Conservation (phyloP, 139 green algal species). For the Chloropicon primus region DNA sequence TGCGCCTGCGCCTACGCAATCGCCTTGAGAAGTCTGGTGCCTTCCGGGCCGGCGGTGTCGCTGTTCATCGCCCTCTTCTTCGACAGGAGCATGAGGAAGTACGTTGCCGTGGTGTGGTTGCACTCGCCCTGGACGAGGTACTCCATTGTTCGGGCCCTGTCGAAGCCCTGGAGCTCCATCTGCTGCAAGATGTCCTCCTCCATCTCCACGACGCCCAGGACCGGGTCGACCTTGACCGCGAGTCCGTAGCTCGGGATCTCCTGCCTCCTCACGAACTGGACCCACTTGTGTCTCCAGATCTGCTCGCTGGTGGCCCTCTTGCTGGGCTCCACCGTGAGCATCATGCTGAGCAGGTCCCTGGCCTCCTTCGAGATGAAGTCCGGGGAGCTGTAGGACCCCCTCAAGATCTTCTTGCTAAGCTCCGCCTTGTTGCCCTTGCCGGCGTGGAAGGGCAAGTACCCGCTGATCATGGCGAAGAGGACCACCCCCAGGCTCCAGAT, state of each 20-base stretch:
- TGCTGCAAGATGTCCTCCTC: conserved; percentile 8
- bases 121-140: conserved; percentile 23
- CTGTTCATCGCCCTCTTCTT: background rate
- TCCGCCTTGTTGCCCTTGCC: conserved; percentile 35
- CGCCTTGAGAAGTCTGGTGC: too few relatives aligned
- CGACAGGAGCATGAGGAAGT: conserved; percentile 31
- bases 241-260: conserved; percentile 17
- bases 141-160: conserved; percentile 4
- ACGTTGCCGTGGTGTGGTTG: conserved; percentile 38
- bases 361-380: conserved; percentile 20
- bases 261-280: conserved; percentile 13
- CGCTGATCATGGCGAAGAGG: conserved; percentile 72
- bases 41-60: too few relatives aligned
- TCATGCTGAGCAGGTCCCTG: conserved; percentile 4
- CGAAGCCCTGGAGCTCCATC: conserved; percentile 3
- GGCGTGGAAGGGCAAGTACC: conserved; percentile 67
- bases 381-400: conserved; percentile 35
- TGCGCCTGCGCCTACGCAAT: too few relatives aligned
- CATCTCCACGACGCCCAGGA: background rate
- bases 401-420: conserved; percentile 62
- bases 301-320: conserved; percentile 17
- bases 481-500: conserved; percentile 73
- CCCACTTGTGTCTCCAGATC: conserved; percentile 12
- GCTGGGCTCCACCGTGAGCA: conserved; percentile 14
- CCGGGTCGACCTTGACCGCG: background rate